phyloP scores from a whole-genome alignment of 495 filamentous ascomycete genomes.

The Lophiostoma macrostomum region DNA sequence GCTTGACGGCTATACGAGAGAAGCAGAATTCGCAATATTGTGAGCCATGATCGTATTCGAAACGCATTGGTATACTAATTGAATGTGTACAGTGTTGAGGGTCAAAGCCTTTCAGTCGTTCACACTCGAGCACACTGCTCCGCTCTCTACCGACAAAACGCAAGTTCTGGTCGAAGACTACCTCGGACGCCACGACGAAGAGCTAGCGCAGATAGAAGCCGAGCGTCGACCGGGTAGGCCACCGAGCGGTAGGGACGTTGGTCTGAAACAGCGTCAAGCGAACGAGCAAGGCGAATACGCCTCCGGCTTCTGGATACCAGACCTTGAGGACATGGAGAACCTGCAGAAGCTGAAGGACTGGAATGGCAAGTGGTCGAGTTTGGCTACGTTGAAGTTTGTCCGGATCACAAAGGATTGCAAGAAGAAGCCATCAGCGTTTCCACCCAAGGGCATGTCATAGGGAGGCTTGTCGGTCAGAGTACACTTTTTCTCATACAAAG shows the following conservation, averaged over 20 bases:
- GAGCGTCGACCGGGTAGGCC: conserved; percentile 79
- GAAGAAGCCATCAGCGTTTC: conserved; percentile 37
- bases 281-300: conserved; percentile 75
- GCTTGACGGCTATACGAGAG: conserved; percentile 57
- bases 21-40: conserved; percentile 68
- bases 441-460: conserved; percentile 40
- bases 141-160: conserved; percentile 58
- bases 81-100: conserved; percentile 57
- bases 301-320: conserved; percentile 76
- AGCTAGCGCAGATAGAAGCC: conserved; percentile 68
- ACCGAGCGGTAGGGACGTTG: conserved; percentile 70
- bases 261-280: conserved; percentile 65
- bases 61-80: background rate
- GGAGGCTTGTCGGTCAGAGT: too few relatives aligned
- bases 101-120: conserved; percentile 68
- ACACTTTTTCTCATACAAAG: too few relatives aligned
- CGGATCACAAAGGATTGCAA: conserved; percentile 35
- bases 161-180: conserved; percentile 62
- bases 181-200: conserved; percentile 72
- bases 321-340: conserved; percentile 55
- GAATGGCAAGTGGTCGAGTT: conserved; percentile 60
- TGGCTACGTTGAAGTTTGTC: conserved; percentile 57
- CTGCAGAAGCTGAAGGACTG: conserved; percentile 53
- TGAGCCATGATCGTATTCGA: conserved; percentile 39
- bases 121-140: conserved; percentile 51